Evolutionary conservation across 1,284 basidiomycete species (phyloP), one percentile per base, ranked within the genome.

Genomic region (Leccinum idahoense): DNA sequence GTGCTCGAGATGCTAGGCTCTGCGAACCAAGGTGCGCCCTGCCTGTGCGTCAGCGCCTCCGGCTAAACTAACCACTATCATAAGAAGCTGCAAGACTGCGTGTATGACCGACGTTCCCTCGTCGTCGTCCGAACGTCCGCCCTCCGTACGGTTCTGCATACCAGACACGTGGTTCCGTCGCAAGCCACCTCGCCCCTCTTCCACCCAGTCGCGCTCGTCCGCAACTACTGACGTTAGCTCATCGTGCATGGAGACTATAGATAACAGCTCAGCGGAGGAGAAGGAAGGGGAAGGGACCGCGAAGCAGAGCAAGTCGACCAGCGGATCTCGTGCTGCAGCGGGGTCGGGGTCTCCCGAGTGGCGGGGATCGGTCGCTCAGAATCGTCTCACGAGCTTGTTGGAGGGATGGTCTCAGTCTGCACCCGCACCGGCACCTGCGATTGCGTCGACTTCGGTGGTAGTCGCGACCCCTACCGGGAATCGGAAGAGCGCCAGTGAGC

Each of bases 151-250:
- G 37, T 81, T 91, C 63, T 89, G 86, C 66, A 83, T 92, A 11
- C 90, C 90, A 2, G 88, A 91, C 57, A 86, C 89, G 72, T 92
- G 90, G 90, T 92, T 87, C 72, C 84, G 87, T 58, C 82, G 89
- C 84, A 39, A 88, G 44, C 44, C 44, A 62, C 81, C 85, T 15
- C 81, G 85, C 32, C 69, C 81, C 1, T 80, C 82, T 10, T 79
- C 80, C 14, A 70, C 77, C 7, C 82, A 80, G 4, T 70, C 78
- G 26, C 79, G 79, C 56, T 82, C 84, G 12, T 85, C 83, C 2
- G 81, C 85, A 37, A 76, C 78, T 8, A 85, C 41, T 32, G 26
- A 29, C 53, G 12, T 12, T 11, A 51, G 8, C 49, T 10, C 84
- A 0, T 75, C 85, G 57, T 76, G 76, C 20, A 14, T 23, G 12